Evolutionary conservation across 345 rosid species (phyloP).

Genomic region (Citrus inodora): DNA sequence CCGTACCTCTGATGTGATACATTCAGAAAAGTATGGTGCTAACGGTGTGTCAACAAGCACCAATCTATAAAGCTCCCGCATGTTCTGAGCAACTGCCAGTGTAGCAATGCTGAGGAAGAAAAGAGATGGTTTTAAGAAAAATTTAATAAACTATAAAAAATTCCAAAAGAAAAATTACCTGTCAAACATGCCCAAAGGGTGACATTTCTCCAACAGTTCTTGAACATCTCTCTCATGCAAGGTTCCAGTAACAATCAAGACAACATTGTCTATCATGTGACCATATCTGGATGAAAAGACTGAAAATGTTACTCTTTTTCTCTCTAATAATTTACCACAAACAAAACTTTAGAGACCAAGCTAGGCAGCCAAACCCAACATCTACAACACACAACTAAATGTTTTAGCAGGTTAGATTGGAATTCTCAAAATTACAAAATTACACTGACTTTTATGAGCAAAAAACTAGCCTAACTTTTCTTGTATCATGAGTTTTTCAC

Average conservation of each 20-base stretch:
- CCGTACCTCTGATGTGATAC: slow-evolving; percentile 91
- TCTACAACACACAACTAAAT: background rate
- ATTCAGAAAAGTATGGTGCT: slow-evolving; percentile 98
- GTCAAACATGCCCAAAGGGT: slow-evolving; percentile 99
- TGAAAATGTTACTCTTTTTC: slow-evolving; percentile 5
- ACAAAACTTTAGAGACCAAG: background rate
- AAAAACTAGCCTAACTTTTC: background rate
- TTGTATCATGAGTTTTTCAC: too few relatives aligned
- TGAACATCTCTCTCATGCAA: slow-evolving; percentile 99
- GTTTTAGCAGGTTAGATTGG: background rate
- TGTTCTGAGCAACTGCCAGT: slow-evolving; percentile 97
- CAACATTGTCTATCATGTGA: slow-evolving; percentile 99
- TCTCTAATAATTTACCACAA: background rate
- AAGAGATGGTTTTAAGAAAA: slow-evolving; percentile 1
- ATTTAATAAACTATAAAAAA: background rate
- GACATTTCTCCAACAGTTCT: slow-evolving; percentile 93
- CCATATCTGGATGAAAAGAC: slow-evolving; percentile 63
- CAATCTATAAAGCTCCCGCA: slow-evolving; percentile 95
- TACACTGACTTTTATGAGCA: background rate
- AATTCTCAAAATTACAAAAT: background rate
- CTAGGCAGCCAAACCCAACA: background rate
- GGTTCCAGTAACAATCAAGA: slow-evolving; percentile 96
- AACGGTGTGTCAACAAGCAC: slow-evolving; percentile 98
- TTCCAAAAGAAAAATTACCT: slow-evolving; percentile 39
- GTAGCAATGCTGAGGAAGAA: slow-evolving; percentile 75